A percentile compares a stretch with the other conserved stretches of the same genome.
phyloP scores from a whole-genome alignment of 1,284 basidiomycete species.

The Leccinum subspadiceum region DNA sequence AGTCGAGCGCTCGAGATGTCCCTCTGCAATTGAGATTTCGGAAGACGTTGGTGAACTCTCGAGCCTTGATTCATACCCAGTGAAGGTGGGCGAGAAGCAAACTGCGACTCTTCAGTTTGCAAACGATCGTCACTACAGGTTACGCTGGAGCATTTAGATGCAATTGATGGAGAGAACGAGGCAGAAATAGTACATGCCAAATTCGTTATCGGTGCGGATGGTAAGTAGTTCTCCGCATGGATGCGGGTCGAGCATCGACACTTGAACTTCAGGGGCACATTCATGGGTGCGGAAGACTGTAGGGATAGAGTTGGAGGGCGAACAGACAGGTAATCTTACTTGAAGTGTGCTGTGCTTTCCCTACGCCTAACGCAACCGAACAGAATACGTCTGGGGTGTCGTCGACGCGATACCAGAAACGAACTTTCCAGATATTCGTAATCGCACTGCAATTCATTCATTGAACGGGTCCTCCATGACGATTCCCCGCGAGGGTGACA shows the following conservation, averaged over 20 bases:
- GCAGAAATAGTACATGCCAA: conserved; percentile 36
- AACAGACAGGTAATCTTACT: background rate
- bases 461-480: background rate
- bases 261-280: conserved; percentile 53
- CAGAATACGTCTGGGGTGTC: background rate
- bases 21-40: conserved; percentile 51
- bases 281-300: conserved; percentile 74
- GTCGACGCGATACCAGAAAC: background rate
- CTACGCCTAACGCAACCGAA: background rate
- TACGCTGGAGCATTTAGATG: conserved; percentile 26
- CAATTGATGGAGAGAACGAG: conserved; percentile 24
- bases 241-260: background rate
- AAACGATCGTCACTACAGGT: conserved; percentile 31
- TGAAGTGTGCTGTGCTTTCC: background rate
- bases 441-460: background rate
- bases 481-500: conserved; percentile 62
- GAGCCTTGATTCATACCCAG: conserved; percentile 48
- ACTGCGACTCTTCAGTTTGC: background rate
- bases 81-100: conserved; percentile 42
- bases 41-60: conserved; percentile 40
- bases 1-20: conserved; percentile 57
- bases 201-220: conserved; percentile 62
- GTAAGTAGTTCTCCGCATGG: conserved; percentile 26
- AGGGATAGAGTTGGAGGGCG: conserved; percentile 43
- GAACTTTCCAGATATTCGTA: conserved; percentile 1